Percentiles rank a stretch among this genome's conserved stretches.
phyloP scores from a whole-genome alignment of 192 early-diverging fungal species.

The Phycomyces blakesleeanus region DNA sequence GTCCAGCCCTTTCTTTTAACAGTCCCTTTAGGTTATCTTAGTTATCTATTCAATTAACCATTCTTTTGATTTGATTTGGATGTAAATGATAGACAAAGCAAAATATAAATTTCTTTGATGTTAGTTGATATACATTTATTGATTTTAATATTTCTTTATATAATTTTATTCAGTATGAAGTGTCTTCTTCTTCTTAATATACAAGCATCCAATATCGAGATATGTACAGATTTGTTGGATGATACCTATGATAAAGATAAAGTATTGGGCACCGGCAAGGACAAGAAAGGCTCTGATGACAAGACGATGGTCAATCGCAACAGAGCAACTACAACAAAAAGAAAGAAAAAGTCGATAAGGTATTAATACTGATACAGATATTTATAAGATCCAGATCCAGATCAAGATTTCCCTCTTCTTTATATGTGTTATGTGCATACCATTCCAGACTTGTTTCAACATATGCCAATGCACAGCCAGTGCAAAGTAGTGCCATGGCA shows the following conservation, averaged over 20 bases:
- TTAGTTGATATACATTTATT: too few species aligned
- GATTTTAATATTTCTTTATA: neutral
- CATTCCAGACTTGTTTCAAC: conserved; percentile 39
- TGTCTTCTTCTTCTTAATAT: conserved; percentile 67
- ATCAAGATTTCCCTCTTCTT: too few species aligned
- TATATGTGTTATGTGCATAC: too few species aligned
- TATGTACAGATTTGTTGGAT: conserved; percentile 70
- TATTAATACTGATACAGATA: too few species aligned
- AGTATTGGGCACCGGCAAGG: conserved; percentile 44
- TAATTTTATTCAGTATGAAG: conserved; percentile 5
- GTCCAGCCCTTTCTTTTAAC: too few species aligned
- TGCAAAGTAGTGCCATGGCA: conserved; percentile 56
- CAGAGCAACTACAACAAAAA: conserved; percentile 9
- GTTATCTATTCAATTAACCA: too few species aligned
- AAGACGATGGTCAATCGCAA: conserved; percentile 25
- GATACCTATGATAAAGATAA: conserved; percentile 66
- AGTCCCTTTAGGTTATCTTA: too few species aligned
- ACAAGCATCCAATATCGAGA: conserved; percentile 77
- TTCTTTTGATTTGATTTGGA: too few species aligned
- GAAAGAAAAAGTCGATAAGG: conserved; percentile 20
- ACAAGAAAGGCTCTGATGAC: conserved; percentile 12
- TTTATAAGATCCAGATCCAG: too few species aligned
- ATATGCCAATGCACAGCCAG: conserved; percentile 59
- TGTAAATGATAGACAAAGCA: too few species aligned
- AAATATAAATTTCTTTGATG: too few species aligned